A percentile compares a stretch with the other conserved stretches of the same genome.
Evolutionary conservation across 306 rosid genomes (phyloP).

Genomic region (Begonia masoniana): DNA sequence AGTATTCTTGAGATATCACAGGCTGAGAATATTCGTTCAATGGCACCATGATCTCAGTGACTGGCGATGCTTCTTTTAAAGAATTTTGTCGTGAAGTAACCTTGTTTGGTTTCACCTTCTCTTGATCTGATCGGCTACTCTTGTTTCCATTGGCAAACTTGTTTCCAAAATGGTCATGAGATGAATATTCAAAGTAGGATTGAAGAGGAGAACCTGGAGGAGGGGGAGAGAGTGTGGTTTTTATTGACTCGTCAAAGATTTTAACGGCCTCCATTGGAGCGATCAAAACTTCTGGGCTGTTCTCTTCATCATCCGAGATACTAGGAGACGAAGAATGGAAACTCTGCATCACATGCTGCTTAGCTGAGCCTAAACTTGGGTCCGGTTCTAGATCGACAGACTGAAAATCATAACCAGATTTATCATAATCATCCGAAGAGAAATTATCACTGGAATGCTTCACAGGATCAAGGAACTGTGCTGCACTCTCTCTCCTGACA

Average conservation of each 20-base stretch:
- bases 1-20: constrained; percentile 57
- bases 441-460: constrained; percentile 37
- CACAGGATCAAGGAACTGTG: constrained; percentile 28
- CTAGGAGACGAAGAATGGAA: constrained; percentile 54
- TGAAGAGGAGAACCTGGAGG: constrained; percentile 74
- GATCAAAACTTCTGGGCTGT: constrained; percentile 36
- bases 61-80: constrained; percentile 58
- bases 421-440: constrained; percentile 84
- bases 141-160: constrained; percentile 63
- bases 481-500: constrained; percentile 18
- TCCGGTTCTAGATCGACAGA: constrained; percentile 68
- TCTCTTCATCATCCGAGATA: constrained; percentile 58
- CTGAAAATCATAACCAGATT: constrained; percentile 76
- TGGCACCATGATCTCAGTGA: constrained; percentile 77
- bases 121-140: constrained; percentile 71
- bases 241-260: constrained; percentile 30
- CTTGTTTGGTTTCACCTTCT: constrained; percentile 51
- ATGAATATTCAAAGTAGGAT: constrained; percentile 55
- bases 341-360: constrained; percentile 52
- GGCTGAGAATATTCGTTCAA: constrained; percentile 55
- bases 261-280: constrained; percentile 29
- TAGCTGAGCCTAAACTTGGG: constrained; percentile 31
- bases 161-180: constrained; percentile 34
- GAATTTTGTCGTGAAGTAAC: constrained; percentile 59
- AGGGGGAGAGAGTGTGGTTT: constrained; percentile 35